Evolutionary conservation across 139 green algal species (phyloP).

Genomic region (Volvox reticuliferus): DNA sequence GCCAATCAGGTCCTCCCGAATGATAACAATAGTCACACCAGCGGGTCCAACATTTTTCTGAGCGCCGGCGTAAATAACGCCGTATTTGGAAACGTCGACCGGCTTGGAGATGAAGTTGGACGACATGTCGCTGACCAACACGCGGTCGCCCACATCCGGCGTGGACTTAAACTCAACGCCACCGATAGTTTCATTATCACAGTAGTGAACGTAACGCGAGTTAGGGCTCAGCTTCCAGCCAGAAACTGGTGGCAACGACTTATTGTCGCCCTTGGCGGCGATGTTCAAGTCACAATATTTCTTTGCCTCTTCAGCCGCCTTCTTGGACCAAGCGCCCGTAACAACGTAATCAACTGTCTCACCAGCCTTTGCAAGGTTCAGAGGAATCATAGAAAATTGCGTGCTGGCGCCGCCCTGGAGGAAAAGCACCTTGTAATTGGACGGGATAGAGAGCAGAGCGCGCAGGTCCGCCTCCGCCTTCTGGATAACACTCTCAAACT

Average conservation of each 20-base stretch:
- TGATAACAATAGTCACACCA: slow-evolving; percentile 96
- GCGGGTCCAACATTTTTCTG: slow-evolving; percentile 99
- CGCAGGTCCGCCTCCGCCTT: slow-evolving; percentile 96
- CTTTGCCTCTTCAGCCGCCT: slow-evolving; percentile 90
- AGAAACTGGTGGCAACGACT: slow-evolving; percentile 79
- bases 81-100: slow-evolving; percentile 97
- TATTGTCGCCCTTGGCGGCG: slow-evolving; percentile 89
- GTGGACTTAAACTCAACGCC: slow-evolving; percentile 98
- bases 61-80: slow-evolving; percentile 97
- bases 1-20: slow-evolving; percentile 96
- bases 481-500: slow-evolving; percentile 92
- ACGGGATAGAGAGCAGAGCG: slow-evolving; percentile 91
- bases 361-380: slow-evolving; percentile 87
- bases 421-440: slow-evolving; percentile 97
- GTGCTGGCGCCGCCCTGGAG: slow-evolving; percentile 88
- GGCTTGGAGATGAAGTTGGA: slow-evolving; percentile 98
- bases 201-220: slow-evolving; percentile 97
- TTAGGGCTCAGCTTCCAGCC: slow-evolving; percentile 90
- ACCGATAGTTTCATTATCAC: slow-evolving; percentile 99
- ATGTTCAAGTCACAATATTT: slow-evolving; percentile 86
- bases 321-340: slow-evolving; percentile 92
- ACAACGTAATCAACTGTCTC: slow-evolving; percentile 90
- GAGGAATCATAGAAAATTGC: slow-evolving; percentile 94
- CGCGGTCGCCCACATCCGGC: slow-evolving; percentile 76
- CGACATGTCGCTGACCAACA: slow-evolving; percentile 96